A percentile compares a stretch with the other conserved stretches of the same genome.
Conservation (phyloP, 257 asterid species). For the Primulina tabacum region DNA sequence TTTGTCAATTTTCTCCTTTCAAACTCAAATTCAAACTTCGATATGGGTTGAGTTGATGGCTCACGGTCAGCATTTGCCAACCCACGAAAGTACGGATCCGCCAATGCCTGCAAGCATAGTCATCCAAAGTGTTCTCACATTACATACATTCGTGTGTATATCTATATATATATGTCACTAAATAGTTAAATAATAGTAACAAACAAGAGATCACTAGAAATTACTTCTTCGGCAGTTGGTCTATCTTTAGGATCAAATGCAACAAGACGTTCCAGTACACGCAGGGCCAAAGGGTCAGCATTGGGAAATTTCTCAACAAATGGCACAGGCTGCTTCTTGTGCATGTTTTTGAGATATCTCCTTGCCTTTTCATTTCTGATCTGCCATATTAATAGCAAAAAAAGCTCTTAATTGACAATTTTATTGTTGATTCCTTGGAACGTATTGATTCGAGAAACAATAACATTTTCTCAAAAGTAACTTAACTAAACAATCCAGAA, state of each 20-base stretch:
- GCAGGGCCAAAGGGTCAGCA: conserved; percentile 68
- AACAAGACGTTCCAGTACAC: conserved; percentile 56
- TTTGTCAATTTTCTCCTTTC: conserved; percentile 81
- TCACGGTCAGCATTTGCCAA: conserved; percentile 81
- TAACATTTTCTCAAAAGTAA: no score
- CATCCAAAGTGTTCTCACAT: conserved; percentile 35
- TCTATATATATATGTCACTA: no score
- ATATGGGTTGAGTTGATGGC: conserved; percentile 77
- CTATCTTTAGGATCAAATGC: conserved; percentile 84
- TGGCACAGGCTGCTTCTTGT: conserved; percentile 51
- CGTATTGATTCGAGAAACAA: background rate
- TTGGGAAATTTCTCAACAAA: conserved; percentile 55
- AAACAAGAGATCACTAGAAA: conserved; percentile 8
- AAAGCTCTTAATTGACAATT: no score
- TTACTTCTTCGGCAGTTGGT: conserved; percentile 65
- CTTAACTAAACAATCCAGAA: no score
- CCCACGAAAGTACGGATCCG: conserved; percentile 76
- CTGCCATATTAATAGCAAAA: conserved; percentile 30
- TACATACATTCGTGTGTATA: no score
- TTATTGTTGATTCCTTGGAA: background rate
- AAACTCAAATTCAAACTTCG: conserved; percentile 93
- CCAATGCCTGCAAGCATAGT: conserved; percentile 63
- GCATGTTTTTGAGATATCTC: conserved; percentile 62
- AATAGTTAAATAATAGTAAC: no score
- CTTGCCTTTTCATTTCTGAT: conserved; percentile 78